Evolutionary conservation across 805 yeast genomes (phyloP).

Genomic region (Metschnikowia amazonensis): DNA sequence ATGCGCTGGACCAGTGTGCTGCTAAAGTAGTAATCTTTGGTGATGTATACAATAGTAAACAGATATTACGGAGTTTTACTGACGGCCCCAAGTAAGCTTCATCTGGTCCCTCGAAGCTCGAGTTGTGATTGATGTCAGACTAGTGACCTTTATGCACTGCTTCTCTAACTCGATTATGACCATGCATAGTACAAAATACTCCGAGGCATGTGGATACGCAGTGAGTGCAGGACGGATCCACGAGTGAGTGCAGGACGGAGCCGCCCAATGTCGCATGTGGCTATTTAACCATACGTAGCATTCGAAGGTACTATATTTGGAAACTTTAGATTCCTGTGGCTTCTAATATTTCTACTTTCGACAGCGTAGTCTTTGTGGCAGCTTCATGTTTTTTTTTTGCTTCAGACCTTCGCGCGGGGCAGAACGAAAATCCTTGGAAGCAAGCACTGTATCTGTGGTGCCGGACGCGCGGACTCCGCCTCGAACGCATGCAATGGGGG

Average conservation of each 20-base stretch:
- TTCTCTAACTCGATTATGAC: too few relatives aligned
- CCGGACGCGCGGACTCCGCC: slow-evolving; percentile 2
- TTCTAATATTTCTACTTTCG: neutral
- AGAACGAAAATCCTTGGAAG: neutral
- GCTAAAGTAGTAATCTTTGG: too few relatives aligned
- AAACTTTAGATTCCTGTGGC: neutral
- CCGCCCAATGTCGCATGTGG: neutral
- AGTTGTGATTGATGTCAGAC: too few relatives aligned
- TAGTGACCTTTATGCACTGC: too few relatives aligned
- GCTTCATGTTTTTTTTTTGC: neutral
- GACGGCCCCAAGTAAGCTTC: too few relatives aligned
- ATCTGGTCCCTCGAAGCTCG: too few relatives aligned
- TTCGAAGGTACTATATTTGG: neutral
- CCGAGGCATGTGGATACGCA: neutral
- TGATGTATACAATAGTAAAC: too few relatives aligned
- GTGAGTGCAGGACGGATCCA: neutral
- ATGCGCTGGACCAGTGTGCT: too few relatives aligned
- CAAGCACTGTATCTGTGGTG: neutral
- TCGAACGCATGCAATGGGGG: neutral
- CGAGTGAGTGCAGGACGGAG: neutral
- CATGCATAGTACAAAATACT: too few relatives aligned
- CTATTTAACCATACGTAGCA: neutral
- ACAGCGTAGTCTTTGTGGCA: neutral
- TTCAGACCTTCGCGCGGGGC: neutral
- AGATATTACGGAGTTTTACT: too few relatives aligned